Evolutionary conservation across 768 basidiomycete species (phyloP).

Genomic region (Serendipita sp.): DNA sequence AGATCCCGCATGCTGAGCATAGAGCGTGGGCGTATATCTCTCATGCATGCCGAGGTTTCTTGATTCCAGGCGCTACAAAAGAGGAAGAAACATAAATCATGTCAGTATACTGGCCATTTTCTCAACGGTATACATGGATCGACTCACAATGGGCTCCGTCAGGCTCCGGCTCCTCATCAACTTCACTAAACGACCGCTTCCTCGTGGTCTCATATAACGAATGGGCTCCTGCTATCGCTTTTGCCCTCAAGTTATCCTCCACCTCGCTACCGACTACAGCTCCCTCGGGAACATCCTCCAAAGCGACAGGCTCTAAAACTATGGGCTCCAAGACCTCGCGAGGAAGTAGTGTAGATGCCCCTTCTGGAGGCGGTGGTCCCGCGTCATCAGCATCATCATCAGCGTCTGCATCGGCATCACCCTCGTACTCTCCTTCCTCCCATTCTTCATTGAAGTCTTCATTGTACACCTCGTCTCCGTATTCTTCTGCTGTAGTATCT

Average conservation of each 20-base stretch:
- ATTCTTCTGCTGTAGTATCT: not conserved
- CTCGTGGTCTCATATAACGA: not conserved
- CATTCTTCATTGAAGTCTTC: conserved; percentile 10
- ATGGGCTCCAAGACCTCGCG: not conserved
- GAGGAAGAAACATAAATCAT: not conserved
- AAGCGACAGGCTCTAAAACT: not conserved
- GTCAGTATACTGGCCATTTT: not conserved
- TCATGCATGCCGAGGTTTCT: conserved; percentile 1
- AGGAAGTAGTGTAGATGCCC: not conserved
- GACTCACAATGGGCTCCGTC: not conserved
- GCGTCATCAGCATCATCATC: conserved; percentile 8
- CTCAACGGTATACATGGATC: not conserved
- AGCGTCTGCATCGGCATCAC: conserved; percentile 8
- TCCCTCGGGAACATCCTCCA: no score
- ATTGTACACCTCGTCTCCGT: not conserved
- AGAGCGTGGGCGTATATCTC: not conserved
- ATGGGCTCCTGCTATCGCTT: not conserved
- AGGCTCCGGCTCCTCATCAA: not conserved
- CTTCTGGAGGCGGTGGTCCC: not conserved
- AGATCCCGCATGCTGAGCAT: not conserved
- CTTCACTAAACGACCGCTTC: conserved; percentile 5
- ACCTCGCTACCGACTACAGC: no score
- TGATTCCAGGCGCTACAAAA: not conserved
- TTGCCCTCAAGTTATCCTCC: not conserved
- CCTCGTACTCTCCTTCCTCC: conserved; percentile 7